Base-by-base conservation (phyloP, 2,329 filamentous ascomycete species). In the Helotiales sp. region DNA sequence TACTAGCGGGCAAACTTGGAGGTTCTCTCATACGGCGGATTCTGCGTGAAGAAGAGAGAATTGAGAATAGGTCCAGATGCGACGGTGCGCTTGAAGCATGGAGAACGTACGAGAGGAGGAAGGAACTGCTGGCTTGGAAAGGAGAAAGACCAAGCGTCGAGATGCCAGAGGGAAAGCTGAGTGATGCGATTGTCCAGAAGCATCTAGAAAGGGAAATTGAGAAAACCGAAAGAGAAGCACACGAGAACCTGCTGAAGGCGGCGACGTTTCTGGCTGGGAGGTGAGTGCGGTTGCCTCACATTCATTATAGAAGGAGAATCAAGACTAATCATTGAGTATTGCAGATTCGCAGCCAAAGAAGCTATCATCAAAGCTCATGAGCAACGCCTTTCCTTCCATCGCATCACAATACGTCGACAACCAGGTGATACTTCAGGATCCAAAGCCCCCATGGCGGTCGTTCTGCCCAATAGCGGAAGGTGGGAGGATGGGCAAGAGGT, bases 331-430 rank as follows among this genome's bases (percentile, higher is more conserved):
- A 4, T 24, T 13, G 7, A 5, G 10, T 9, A 17, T 25, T 27
- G 30, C 34, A 69, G 69, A 40, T 71, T 68, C 52, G 88, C 89
- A 1, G 88, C 87, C 7, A 91, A 91, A 69, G 90, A 91, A 72
- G 89, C 89, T 1, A 81, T 81, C 52, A 85, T 89, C 63, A 92
- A 93, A 74, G 88, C 89, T 2, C 83, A 89, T 62, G 78, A 81
- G 1, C 76, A 79, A n/a, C 76, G 82, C 7, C 72, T 91, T 24
- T 80, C 79, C 1, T 88, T 86, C 71, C 84, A 87, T 54, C 81
- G 87, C 59, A 80, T 91, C 33, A 84, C 48, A 2, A 64, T 62
- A 17, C 51, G 53, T 12, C 46, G 27, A 38, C 51, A 29, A 31
- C 31, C 15, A 29, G 51, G 5, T n/a, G 33, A 52, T 17, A 15